Evolutionary conservation across 805 yeast species (phyloP), one percentile per base, ranked within the genome.

Genomic region (Lipomyces lipofer): DNA sequence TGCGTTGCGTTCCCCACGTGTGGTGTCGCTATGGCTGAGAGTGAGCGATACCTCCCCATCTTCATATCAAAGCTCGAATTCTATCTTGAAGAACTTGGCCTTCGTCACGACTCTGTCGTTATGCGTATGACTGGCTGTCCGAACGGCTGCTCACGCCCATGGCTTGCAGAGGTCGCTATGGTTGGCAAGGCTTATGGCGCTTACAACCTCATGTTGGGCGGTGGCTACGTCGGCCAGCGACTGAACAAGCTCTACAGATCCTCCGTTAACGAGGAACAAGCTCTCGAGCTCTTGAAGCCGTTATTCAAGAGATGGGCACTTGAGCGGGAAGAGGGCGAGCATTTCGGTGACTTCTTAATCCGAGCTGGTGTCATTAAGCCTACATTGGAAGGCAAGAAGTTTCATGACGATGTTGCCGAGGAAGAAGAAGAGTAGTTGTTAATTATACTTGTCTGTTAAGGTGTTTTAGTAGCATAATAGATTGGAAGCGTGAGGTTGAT

Each of bases 91-190:
- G 96, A 90, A 67, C 83, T 84, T 63, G 98, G 98, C 7, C 79
- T 92, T 64, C 86, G 96, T 69, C 96, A 90, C 67, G 98, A 92
- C 72, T 84, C 96, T 7, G 80, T 92, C 62, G 96, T 90, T 25
- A 86, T 92, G 95, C 84, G 98, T 76, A 91, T 92, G 97, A 92
- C 97, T 28, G 98, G 98, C 52, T 92, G 98, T 79, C 97, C 97
- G 52, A 92, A 92, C 71, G 98, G 98, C 64, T 92, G 98, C 77
- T 92, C 98, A 21, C 84, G 98, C 72, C 98, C 98, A 25, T 92
- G 97, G 97, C 75, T 92, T 48, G 98, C 97, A 4, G 98, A 92
- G 71, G 83, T 92, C 54, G 98, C 97, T 0, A 78, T 90, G 56
- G 95, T 92, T 52, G 98, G 98, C 71, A 92, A 92, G 71, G 97